A percentile compares a stretch with the other conserved stretches of the same genome.
phyloP scores from a whole-genome alignment of 106 monocot species.

The Phalaenopsis equestris region DNA sequence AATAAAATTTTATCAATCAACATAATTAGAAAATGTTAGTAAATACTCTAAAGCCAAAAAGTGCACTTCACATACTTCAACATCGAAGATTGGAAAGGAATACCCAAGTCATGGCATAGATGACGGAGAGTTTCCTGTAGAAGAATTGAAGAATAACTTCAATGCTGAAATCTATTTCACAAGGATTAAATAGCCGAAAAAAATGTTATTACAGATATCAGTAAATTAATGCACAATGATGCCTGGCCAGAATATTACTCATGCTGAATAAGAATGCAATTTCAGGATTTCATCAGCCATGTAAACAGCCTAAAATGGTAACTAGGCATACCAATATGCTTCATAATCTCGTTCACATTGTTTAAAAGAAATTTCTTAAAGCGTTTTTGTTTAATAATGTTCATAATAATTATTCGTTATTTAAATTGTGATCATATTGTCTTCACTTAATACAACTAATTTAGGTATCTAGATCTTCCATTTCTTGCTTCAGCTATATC shows the following conservation, averaged over 20 bases:
- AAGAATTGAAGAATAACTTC: slow-evolving; percentile 7
- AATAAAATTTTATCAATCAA: neutral
- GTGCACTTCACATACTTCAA: slow-evolving; percentile 51
- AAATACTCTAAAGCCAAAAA: neutral
- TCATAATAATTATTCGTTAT: neutral
- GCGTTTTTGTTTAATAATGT: neutral
- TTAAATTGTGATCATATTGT: neutral
- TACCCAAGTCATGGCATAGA: slow-evolving; percentile 75
- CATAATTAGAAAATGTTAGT: neutral
- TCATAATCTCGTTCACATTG: neutral
- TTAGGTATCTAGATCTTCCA: neutral
- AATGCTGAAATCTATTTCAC: neutral
- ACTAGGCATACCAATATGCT: neutral
- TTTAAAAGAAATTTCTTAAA: neutral
- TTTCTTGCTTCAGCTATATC: neutral
- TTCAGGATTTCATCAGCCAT: neutral
- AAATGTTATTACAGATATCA: neutral
- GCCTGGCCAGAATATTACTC: neutral
- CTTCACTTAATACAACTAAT: neutral
- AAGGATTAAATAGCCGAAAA: neutral
- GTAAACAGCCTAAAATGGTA: no score
- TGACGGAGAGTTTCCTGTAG: slow-evolving; percentile 67
- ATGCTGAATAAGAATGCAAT: neutral
- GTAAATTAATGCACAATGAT: neutral
- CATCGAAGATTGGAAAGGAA: slow-evolving; percentile 87